Evolutionary conservation across 2,329 filamentous ascomycete genomes (phyloP).

Genomic region (Claviceps sp.): DNA sequence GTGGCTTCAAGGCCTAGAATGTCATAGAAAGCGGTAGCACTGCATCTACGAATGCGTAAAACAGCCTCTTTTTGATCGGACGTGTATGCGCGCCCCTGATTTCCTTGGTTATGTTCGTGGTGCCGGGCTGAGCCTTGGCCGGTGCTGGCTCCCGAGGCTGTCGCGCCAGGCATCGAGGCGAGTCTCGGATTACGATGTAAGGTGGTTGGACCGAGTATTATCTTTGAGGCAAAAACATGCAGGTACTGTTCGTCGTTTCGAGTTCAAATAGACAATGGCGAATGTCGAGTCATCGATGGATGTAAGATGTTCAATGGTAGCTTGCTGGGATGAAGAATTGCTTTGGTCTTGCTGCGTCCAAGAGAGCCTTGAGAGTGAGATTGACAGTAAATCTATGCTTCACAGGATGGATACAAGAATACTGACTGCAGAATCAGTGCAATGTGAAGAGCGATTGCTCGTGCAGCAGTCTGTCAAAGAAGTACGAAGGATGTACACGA

Average conservation of each 20-base stretch:
- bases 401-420: neutral
- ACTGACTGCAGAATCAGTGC: neutral
- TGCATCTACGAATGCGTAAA: constrained; percentile 72
- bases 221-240: neutral
- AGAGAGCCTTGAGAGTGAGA: no score
- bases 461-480: neutral
- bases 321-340: neutral
- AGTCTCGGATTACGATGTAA: neutral
- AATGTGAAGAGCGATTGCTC: neutral
- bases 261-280: neutral
- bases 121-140: constrained; percentile 28
- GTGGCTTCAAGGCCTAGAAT: constrained; percentile 64
- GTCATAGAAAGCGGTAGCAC: constrained; percentile 84
- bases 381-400: neutral
- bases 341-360: neutral
- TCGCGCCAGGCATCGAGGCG: constrained; percentile 30
- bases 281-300: neutral
- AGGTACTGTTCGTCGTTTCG: neutral
- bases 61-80: constrained; percentile 86
- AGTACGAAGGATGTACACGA: neutral
- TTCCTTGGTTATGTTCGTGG: constrained; percentile 63
- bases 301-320: neutral
- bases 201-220: neutral
- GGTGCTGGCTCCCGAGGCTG: constrained; percentile 40
- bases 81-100: constrained; percentile 66